phyloP scores from a whole-genome alignment of 352 stramenopile species.

The Phytopythium sindhum region DNA sequence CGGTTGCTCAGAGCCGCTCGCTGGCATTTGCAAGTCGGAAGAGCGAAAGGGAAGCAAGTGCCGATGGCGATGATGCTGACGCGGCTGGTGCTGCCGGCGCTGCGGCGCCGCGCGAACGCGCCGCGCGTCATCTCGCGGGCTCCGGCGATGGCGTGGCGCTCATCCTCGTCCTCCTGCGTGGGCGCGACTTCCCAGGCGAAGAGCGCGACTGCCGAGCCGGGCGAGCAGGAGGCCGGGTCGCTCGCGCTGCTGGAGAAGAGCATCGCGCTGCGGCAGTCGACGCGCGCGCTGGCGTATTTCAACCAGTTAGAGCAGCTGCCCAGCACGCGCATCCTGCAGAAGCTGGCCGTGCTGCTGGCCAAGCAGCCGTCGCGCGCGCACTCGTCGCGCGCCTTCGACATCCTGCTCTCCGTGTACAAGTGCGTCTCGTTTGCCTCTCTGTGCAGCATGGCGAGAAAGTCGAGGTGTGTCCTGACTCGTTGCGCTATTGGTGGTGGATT shows the following conservation, averaged over 20 bases:
- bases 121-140: neutral
- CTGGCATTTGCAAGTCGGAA: neutral
- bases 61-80: neutral
- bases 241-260: conserved; percentile 32
- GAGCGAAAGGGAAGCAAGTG: neutral
- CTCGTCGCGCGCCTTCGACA: conserved; percentile 29
- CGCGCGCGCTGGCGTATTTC: conserved; percentile 33
- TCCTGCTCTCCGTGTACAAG: conserved; percentile 41
- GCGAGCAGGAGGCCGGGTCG: conserved; percentile 1
- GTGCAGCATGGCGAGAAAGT: neutral
- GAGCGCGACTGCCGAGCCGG: neutral
- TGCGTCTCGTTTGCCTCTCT: neutral
- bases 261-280: conserved; percentile 27
- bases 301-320: conserved; percentile 34
- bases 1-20: neutral
- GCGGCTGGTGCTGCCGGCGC: conserved; percentile 2
- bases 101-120: neutral
- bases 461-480: neutral
- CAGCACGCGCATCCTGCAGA: conserved; percentile 30
- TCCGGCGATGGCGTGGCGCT: neutral
- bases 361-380: conserved; percentile 29
- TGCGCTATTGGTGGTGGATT: neutral
- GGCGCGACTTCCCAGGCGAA: neutral
- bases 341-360: conserved; percentile 46
- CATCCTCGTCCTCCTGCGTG: conserved; percentile 1